Evolutionary conservation across 2,329 filamentous ascomycete genomes (phyloP).

Genomic region (Neofusicoccum sp.): DNA sequence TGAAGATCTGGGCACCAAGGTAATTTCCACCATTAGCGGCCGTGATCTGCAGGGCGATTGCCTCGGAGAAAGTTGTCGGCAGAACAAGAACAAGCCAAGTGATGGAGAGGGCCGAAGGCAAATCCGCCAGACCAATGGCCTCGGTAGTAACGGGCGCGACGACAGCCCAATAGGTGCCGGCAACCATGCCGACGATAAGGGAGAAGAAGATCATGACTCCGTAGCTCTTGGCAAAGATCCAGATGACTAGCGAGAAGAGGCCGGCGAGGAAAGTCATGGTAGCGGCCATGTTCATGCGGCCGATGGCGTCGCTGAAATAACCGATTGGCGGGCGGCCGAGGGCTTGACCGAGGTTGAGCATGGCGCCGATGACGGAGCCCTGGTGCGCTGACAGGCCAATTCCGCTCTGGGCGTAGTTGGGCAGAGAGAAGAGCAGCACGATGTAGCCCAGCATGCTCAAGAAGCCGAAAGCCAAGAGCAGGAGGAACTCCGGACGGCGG

Average conservation of each 20-base stretch:
- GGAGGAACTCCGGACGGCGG: constrained; percentile 61
- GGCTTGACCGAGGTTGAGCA: constrained; percentile 69
- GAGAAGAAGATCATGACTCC: constrained; percentile 72
- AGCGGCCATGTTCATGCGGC: constrained; percentile 72
- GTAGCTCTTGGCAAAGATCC: constrained; percentile 70
- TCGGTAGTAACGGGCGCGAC: constrained; percentile 72
- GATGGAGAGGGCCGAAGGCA: constrained; percentile 70
- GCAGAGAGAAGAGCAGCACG: constrained; percentile 74
- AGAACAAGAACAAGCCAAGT: constrained; percentile 72
- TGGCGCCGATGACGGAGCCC: constrained; percentile 70
- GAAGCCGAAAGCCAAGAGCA: constrained; percentile 69
- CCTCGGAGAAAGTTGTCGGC: constrained; percentile 66
- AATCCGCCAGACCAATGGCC: constrained; percentile 68
- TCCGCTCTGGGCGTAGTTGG: constrained; percentile 67
- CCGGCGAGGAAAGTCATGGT: constrained; percentile 66
- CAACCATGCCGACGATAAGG: constrained; percentile 66
- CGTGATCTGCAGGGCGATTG: constrained; percentile 59
- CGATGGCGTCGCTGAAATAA: constrained; percentile 69
- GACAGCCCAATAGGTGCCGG: constrained; percentile 68
- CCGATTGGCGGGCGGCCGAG: constrained; percentile 73
- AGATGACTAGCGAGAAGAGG: constrained; percentile 69
- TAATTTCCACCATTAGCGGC: constrained; percentile 53
- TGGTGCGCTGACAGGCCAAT: constrained; percentile 69
- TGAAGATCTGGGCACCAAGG: constrained; percentile 61
- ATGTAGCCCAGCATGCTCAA: constrained; percentile 75